These are phyloP conservation scores for Phyllosticta capitalensis DNA, from an alignment of 2,329 filamentous ascomycete species.

Conservation along the genomic window DNA sequence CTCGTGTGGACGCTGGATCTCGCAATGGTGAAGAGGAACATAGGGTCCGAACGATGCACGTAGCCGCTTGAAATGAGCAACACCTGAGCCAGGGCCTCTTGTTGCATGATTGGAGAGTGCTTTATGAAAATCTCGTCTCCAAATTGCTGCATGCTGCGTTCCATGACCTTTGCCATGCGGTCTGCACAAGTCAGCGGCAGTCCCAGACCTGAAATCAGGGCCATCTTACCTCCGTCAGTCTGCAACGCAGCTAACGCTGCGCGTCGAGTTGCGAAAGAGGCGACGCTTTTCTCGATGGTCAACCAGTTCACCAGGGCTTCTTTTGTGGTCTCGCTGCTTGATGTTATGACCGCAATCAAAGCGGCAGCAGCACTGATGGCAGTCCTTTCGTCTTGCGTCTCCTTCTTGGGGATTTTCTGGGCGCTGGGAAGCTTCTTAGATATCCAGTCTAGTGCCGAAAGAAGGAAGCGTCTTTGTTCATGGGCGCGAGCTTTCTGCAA, in stretches of 20 bases:
- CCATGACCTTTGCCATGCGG: conserved; percentile 37
- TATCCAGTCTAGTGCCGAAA: conserved; percentile 22
- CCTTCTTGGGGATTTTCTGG: background rate
- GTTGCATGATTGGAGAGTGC: conserved; percentile 73
- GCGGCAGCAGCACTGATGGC: conserved; percentile 12
- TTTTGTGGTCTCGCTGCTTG: conserved; percentile 11
- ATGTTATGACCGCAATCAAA: conserved; percentile 10
- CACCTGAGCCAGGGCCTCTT: conserved; percentile 78
- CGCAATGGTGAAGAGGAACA: conserved; percentile 58
- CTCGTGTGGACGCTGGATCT: conserved; percentile 66
- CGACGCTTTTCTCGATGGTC: conserved; percentile 13
- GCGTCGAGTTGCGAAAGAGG: conserved; percentile 17
- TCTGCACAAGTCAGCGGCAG: background rate
- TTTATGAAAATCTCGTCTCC: conserved; percentile 80
- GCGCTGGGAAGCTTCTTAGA: conserved; percentile 17
- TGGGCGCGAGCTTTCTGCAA: conserved; percentile 35
- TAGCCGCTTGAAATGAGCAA: conserved; percentile 71
- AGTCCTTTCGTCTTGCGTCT: background rate
- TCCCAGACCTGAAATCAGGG: background rate
- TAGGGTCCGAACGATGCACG: conserved; percentile 54
- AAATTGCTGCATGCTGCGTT: conserved; percentile 64
- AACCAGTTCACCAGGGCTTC: conserved; percentile 17
- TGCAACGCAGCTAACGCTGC: conserved; percentile 19
- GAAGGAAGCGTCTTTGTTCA: conserved; percentile 39
- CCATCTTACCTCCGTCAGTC: conserved; percentile 10